Base-by-base conservation (phyloP, 116 monocot species). In the Cymodocea nodosa region DNA sequence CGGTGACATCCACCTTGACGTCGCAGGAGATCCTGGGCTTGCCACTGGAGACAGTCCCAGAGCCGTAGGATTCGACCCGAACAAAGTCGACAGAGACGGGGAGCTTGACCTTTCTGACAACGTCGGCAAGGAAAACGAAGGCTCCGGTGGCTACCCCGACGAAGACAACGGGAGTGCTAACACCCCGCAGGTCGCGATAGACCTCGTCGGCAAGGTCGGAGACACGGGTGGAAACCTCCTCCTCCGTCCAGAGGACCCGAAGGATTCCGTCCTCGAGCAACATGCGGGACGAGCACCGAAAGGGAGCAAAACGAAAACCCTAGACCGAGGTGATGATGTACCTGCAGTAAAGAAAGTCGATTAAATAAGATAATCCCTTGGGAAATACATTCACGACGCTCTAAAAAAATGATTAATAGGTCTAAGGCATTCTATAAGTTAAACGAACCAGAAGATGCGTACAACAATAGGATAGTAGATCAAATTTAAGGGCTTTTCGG, bases 141-240 rank as follows among this genome's bases (percentile, higher is more conserved):
- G 95, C 90, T 16, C 95, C 95, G 4, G 85, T 97, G 65, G 91
- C 95, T 35, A 90, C 87, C 51, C 91, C 95, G 65, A 90, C 87
- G 44, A 87, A 23, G 67, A 79, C 81, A 10, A 70, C 15, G 20
- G 76, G 69, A 2, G 23, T 58, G 14, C 30, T 5, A 18, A 52
- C 34, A 0, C 20, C 17, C 18, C 18, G 35, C 68, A 87, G 20
- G 71, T 66, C 6, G 23, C 62, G 12, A 35, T 10, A 11, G 34
- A 23, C 19, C 63, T 53, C 61, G 52, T 22, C 35, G 57, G 52
- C 23, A 37, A 80, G 50, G n/a, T 71, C 68, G 36, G 50, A 48
- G 17, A 64, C 44, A 10, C 48, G 64, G 49, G 52, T 12, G 58
- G 80, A 61, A 19, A 80, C 72, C 37, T 68, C 64, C 15, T 1